Percentiles rank a stretch among this genome's conserved stretches.
Evolutionary conservation across 2,329 filamentous ascomycete species (phyloP).

Genomic region (Colletotrichum gigasporum): DNA sequence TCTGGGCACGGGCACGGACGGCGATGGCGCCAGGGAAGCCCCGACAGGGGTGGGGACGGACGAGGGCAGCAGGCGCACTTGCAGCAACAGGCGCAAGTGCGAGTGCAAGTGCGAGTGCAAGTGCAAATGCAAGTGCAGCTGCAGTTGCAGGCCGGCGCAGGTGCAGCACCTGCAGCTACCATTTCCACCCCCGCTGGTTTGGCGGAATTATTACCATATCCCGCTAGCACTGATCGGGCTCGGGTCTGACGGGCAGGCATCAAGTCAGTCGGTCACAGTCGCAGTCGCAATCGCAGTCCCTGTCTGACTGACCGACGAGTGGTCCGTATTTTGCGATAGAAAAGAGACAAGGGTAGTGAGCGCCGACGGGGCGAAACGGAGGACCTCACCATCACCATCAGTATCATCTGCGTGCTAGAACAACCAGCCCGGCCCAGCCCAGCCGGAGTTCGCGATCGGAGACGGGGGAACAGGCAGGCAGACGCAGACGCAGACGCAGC

Average conservation of each 20-base stretch:
- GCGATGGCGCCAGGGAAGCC: conserved; percentile 2
- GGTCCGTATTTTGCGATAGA: not conserved
- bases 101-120: not conserved
- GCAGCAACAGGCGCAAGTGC: not conserved
- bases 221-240: conserved; percentile 5
- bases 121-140: not conserved
- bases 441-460: not conserved
- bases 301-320: conserved; percentile 1
- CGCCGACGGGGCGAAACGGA: not conserved
- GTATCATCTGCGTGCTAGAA: too few species aligned
- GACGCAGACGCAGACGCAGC: too few species aligned
- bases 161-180: not conserved
- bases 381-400: not conserved
- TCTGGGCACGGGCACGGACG: conserved; percentile 21
- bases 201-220: conserved; percentile 8
- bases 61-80: not conserved
- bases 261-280: not conserved
- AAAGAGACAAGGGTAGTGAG: not conserved
- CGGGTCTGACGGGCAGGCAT: not conserved
- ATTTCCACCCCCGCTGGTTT: conserved; percentile 4
- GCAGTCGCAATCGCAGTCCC: not conserved
- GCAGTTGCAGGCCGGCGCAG: not conserved
- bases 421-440: not conserved
- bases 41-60: not conserved
- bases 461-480: conserved; percentile 5